Evolutionary conservation across 1,284 basidiomycete species (phyloP), one percentile per base, ranked within the genome.

Genomic region (Ganoderma resinaceum): DNA sequence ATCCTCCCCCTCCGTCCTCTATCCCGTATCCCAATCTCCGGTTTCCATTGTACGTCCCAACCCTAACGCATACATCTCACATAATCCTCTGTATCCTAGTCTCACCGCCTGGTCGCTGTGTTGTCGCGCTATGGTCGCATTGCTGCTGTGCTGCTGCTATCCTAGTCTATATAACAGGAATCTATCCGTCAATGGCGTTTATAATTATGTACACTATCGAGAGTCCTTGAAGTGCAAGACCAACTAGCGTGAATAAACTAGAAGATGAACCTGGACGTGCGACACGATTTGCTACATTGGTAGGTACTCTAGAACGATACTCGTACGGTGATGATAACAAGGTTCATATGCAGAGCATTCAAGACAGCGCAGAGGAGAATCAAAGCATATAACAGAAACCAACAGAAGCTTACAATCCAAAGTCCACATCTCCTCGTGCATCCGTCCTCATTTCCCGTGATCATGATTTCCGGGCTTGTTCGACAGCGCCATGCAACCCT

Each of bases 401-500:
- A n/a, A n/a, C n/a, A n/a, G n/a, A n/a, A n/a, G n/a, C n/a, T n/a
- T n/a, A n/a, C n/a, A n/a, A n/a, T n/a, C n/a, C 18, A 37, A 16
- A 55, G 31, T 37, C 6, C 26, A 16, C n/a, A 52, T 29, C 46
- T 11, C 16, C 33, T 20, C 2, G 8, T 37, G 20, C 12, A 20
- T 37, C 29, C 53, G 18, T 9, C 9, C 23, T 55, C 14, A 55
- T 14, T 29, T 31, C n/a, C n/a, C n/a, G n/a, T n/a, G n/a, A 6
- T 3, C 14, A 35, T 60, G 55, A 9, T 52, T 46, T 8, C 70
- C 68, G 14, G 68, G 66, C 29, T 26, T 65, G 46, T 70, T 31
- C 49, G 69, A 70, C 18, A 70, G 71, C 55, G 16, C 29, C 68
- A 66, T 67, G 61, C 74, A 75, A 23, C 57, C 40, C 61, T 66